These are phyloP conservation scores for Elaeagnus macrophylla DNA, from an alignment of 306 rosid genomes.

Conservation along the genomic window DNA sequence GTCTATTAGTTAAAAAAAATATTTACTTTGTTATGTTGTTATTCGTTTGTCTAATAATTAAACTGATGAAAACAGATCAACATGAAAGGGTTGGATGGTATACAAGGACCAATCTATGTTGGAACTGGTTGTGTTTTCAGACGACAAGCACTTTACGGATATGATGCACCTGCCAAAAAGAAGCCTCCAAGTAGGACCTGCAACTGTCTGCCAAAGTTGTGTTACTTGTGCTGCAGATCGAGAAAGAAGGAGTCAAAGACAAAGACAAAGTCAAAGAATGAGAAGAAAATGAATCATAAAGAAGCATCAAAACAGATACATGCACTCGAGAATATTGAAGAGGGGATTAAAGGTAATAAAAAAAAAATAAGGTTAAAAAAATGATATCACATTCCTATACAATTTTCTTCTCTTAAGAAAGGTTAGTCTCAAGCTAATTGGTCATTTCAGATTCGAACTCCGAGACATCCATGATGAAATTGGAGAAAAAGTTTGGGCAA, in stretches of 20 bases:
- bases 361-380: neutral
- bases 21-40: neutral
- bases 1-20: constrained; percentile 1
- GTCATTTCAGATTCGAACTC: constrained; percentile 40
- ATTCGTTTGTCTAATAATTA: constrained; percentile 21
- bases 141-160: constrained; percentile 82
- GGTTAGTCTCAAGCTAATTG: constrained; percentile 3
- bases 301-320: constrained; percentile 95
- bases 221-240: constrained; percentile 50
- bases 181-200: constrained; percentile 86
- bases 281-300: constrained; percentile 74
- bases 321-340: constrained; percentile 89
- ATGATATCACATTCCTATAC: neutral
- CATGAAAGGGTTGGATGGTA: constrained; percentile 94
- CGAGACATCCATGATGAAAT: constrained; percentile 51
- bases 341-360: constrained; percentile 55
- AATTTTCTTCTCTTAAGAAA: neutral
- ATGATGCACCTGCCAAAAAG: constrained; percentile 78
- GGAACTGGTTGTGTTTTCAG: constrained; percentile 98
- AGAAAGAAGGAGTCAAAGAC: constrained; percentile 61
- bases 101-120: constrained; percentile 95
- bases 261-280: constrained; percentile 28
- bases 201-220: constrained; percentile 95
- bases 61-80: constrained; percentile 56
- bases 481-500: constrained; percentile 91